These are phyloP conservation scores for Mycena venus DNA, from an alignment of 768 basidiomycete genomes.

Conservation along the genomic window DNA sequence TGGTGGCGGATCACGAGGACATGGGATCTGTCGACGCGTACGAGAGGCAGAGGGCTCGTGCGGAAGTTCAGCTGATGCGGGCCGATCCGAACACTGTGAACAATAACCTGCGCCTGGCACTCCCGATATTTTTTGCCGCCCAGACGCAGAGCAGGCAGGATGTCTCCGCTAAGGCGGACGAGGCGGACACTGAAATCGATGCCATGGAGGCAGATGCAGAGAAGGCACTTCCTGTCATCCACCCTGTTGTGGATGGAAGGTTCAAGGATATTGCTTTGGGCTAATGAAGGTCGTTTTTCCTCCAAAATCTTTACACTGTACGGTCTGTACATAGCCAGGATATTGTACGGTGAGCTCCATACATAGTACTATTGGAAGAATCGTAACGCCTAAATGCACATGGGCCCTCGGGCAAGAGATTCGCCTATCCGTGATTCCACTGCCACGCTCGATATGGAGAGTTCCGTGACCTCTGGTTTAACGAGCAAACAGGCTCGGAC, in stretches of 20 bases:
- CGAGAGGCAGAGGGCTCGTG: constrained; percentile 44
- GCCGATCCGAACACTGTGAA: constrained; percentile 20
- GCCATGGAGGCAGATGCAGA: constrained; percentile 10
- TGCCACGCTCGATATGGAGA: too few relatives aligned
- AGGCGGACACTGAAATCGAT: constrained; percentile 20
- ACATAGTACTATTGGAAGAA: too few relatives aligned
- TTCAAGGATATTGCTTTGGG: constrained; percentile 41
- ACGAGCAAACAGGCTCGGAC: too few relatives aligned
- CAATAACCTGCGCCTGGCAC: constrained; percentile 20
- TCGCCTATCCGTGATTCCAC: too few relatives aligned
- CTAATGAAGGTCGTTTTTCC: constrained; percentile 4
- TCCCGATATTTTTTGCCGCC: constrained; percentile 21
- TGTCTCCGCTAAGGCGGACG: constrained; percentile 14
- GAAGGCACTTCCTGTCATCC: constrained; percentile 45
- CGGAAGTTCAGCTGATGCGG: constrained; percentile 20
- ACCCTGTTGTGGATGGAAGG: constrained; percentile 51
- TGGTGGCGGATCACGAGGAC: constrained; percentile 28
- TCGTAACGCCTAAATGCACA: too few relatives aligned
- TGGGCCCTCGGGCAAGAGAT: too few relatives aligned
- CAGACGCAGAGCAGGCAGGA: constrained; percentile 3
- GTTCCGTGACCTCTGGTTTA: too few relatives aligned
- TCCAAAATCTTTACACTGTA: background rate
- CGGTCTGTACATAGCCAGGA: background rate
- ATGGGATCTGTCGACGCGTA: constrained; percentile 18
- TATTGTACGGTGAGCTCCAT: too few relatives aligned